Evolutionary conservation across 305 asterid species (phyloP).

Genomic region (Fraxinus baroniana): DNA sequence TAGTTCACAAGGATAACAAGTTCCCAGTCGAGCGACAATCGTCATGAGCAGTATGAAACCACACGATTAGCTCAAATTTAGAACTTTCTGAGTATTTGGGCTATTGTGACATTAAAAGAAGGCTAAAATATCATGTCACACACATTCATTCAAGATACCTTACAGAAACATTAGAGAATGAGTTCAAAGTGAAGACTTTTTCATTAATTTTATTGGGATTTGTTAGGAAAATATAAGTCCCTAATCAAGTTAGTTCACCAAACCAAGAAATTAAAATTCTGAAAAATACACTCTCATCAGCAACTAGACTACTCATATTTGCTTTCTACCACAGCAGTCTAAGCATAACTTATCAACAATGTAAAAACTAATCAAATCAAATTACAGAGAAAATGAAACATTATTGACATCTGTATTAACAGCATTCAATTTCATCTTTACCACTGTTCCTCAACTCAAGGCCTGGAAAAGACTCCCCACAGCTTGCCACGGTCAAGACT

Average conservation of each 20-base stretch:
- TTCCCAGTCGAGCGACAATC: not conserved
- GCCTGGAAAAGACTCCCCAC: conserved; percentile 71
- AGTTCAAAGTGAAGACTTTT: conserved; percentile 25
- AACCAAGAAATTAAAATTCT: conserved; percentile 29
- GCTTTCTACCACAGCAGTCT: conserved; percentile 36
- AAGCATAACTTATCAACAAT: conserved; percentile 46
- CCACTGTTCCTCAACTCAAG: conserved; percentile 19
- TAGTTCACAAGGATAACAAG: not conserved
- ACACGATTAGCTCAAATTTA: not conserved
- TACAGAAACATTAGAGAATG: conserved; percentile 15
- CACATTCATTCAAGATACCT: not conserved
- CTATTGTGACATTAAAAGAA: not conserved
- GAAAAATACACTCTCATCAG: conserved; percentile 32
- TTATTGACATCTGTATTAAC: conserved; percentile 34
- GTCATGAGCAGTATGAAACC: not conserved
- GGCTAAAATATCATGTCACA: not conserved
- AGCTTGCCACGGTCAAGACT: conserved; percentile 55
- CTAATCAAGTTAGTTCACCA: conserved; percentile 55
- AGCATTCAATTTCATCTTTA: conserved; percentile 4
- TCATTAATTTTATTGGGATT: conserved; percentile 38
- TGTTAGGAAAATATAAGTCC: conserved; percentile 29
- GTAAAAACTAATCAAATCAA: conserved; percentile 26
- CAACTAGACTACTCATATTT: conserved; percentile 32
- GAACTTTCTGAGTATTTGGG: not conserved
- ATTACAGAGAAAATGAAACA: conserved; percentile 13